Evolutionary conservation across 768 basidiomycete genomes (phyloP), one percentile per base, ranked within the genome.

Genomic region (Xanthoconium purpureum): DNA sequence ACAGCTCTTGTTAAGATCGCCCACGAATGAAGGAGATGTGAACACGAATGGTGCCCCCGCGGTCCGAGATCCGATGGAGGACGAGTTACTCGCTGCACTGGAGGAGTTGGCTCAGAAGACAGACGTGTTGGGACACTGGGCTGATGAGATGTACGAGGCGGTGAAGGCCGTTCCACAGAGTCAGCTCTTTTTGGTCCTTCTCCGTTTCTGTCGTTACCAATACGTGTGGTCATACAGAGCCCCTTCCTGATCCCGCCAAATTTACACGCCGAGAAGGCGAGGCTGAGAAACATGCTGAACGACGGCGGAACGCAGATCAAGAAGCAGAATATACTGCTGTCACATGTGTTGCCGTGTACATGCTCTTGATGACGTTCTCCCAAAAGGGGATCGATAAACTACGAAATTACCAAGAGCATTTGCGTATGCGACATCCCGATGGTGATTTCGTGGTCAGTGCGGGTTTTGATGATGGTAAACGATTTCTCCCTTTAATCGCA

Each of bases 31-130:
- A 47, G 80, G 77, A 47, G 78, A 78, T 15, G 74, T 67, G 6
- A 55, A 49, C 44, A 65, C 58, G 37, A 39, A 63, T 43, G 66
- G 59, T 1, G 17, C 39, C 5, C 52, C 54, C 8, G 24, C n/a
- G 7, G 75, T 77, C 58, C 71, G 80, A 18, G 87, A 90, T 63
- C 87, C 87, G 1, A 75, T 89, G 62, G 94, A 97, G 63, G 91
- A 96, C 57, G 83, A 84, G 57, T 71, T 97, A n/a, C 74, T 97
- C n/a, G 83, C 78, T 3, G 71, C 75, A 18, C 75, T 98, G 42
- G 96, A 98, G 67, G 90, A 95, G 60, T 76, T 95, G 4, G 96
- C 95, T 35, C 92, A 97, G 78, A 99, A 98, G 80, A 96, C 96
- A 35, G 87, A 91, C 57, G 94, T 95, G 50, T 75, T 98, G 56